Evolutionary conservation across 2,329 filamentous ascomycete genomes (phyloP).

Genomic region (Aspergillus sergii): DNA sequence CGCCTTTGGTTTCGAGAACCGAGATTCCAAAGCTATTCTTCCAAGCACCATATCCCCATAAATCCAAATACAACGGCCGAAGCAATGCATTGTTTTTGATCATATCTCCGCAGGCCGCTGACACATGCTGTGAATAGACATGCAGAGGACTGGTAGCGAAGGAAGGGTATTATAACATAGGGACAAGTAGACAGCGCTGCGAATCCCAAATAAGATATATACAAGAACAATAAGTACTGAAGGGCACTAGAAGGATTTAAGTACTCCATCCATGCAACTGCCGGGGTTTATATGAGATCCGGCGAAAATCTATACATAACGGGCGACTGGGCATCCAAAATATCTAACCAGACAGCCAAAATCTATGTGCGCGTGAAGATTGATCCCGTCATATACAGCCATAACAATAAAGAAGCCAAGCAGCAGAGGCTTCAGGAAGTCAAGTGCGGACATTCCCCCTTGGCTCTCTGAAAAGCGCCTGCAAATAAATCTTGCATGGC

Average conservation of each 20-base stretch:
- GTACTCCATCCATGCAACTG: conserved; percentile 25
- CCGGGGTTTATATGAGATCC: conserved; percentile 4
- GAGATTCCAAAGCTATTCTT: neutral
- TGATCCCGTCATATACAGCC: neutral
- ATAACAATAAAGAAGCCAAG: neutral
- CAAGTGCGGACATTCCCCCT: conserved; percentile 48
- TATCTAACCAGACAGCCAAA: neutral
- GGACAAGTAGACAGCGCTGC: neutral
- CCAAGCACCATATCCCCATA: neutral
- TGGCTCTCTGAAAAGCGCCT: conserved; percentile 69
- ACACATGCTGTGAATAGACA: neutral
- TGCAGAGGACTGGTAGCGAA: neutral
- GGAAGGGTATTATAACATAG: neutral
- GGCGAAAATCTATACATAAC: conserved; percentile 14
- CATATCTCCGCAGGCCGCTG: neutral
- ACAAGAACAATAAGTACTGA: conserved; percentile 12
- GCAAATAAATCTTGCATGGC: conserved; percentile 96
- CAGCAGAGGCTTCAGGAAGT: conserved; percentile 20
- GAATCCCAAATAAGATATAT: conserved; percentile 15
- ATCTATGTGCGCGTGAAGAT: neutral
- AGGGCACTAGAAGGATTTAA: conserved; percentile 3
- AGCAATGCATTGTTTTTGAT: neutral
- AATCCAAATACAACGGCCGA: neutral
- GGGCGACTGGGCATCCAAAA: neutral
- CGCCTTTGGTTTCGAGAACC: neutral